A percentile compares a stretch with the other conserved stretches of the same genome.
These are phyloP conservation scores for Knoxia roxburghii DNA, from an alignment of 257 asterid species.

Conservation along the genomic window DNA sequence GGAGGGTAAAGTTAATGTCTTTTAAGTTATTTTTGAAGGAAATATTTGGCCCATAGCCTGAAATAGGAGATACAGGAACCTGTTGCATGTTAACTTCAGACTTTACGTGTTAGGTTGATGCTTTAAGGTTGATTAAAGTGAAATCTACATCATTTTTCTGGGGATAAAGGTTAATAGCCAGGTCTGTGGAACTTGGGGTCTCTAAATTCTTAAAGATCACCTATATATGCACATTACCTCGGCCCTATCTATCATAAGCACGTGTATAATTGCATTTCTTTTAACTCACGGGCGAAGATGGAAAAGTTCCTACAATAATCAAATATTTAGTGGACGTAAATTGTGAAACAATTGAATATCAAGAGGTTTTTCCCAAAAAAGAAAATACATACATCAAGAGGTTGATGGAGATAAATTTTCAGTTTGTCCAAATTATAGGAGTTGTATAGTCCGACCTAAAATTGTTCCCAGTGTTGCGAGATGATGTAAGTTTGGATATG, in stretches of 20 bases:
- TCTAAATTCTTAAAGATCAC: not conserved
- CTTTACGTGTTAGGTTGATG: not conserved
- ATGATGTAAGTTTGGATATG: not conserved
- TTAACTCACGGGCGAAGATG: not conserved
- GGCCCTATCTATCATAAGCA: too few species aligned
- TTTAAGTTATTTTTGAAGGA: not conserved
- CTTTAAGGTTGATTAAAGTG: too few species aligned
- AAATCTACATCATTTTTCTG: not conserved
- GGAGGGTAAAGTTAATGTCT: conserved; percentile 3
- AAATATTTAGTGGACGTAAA: not conserved
- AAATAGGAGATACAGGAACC: not conserved
- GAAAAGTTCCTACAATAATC: too few species aligned
- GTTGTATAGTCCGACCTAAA: not conserved
- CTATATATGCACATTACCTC: not conserved
- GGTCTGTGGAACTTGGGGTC: not conserved
- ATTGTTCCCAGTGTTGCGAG: not conserved
- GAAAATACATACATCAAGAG: too few species aligned
- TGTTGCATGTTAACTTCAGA: not conserved
- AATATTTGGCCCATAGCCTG: not conserved
- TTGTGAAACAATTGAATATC: not conserved
- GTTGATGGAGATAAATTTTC: too few species aligned
- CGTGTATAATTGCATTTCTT: too few species aligned
- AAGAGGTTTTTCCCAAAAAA: too few species aligned
- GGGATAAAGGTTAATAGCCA: not conserved
- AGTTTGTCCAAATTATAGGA: not conserved